Evolutionary conservation across 169 alveolate genomes (phyloP).

Genomic region (Cryptosporidium felis): DNA sequence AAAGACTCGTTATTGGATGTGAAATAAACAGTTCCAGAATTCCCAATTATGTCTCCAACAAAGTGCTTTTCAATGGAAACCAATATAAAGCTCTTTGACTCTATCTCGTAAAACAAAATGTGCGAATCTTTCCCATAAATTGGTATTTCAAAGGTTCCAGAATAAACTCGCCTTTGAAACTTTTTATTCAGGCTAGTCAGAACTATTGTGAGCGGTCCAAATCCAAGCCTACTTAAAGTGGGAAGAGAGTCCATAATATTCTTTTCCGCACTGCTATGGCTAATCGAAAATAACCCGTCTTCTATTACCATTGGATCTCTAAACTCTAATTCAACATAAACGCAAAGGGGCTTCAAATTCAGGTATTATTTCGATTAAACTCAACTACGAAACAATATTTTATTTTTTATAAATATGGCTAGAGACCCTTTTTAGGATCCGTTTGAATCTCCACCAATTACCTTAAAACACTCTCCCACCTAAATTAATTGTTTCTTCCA

Average conservation of each 20-base stretch:
- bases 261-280: not conserved
- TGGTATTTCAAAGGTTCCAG: constrained; percentile 58
- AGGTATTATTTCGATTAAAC: not conserved
- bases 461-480: not conserved
- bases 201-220: constrained; percentile 60
- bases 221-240: constrained; percentile 13
- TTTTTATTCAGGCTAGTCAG: constrained; percentile 27
- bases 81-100: constrained; percentile 4
- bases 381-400: not conserved
- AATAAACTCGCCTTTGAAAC: constrained; percentile 19
- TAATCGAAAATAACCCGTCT: not conserved
- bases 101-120: constrained; percentile 25
- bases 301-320: not conserved
- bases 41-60: constrained; percentile 38
- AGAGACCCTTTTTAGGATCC: too few relatives aligned
- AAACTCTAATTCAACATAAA: not conserved
- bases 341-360: not conserved
- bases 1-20: constrained; percentile 1
- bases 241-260: constrained; percentile 48
- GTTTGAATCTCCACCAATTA: not conserved
- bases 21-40: constrained; percentile 27
- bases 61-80: constrained; percentile 37
- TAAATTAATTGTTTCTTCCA: too few relatives aligned
- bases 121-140: constrained; percentile 21
- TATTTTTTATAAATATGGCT: too few relatives aligned